These are phyloP conservation scores for Mallotus japonicus DNA, from an alignment of 441 rosid species.

Conservation along the genomic window DNA sequence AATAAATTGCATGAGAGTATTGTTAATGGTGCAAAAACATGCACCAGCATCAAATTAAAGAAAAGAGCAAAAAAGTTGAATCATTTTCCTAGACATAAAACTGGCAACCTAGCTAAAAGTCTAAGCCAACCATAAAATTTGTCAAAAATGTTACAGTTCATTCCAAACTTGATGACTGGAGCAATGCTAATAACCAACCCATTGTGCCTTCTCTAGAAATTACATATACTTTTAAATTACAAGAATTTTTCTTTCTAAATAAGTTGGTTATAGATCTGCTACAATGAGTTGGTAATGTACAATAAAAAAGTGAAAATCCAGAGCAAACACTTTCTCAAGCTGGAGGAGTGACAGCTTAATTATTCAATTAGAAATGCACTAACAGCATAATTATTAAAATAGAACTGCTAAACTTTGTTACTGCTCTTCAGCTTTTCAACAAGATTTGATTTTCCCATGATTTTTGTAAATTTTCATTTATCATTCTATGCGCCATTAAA, in stretches of 20 bases:
- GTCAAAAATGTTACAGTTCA: neutral
- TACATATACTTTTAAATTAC: neutral
- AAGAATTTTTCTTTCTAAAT: neutral
- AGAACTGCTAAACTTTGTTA: neutral
- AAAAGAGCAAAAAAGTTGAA: neutral
- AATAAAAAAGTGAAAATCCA: neutral
- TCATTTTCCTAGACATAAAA: conserved; percentile 6
- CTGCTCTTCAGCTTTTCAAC: neutral
- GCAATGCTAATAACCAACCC: neutral
- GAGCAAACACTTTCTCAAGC: neutral
- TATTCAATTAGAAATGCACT: neutral
- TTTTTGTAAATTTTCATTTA: neutral
- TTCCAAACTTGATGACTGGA: neutral
- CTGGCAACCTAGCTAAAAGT: conserved; percentile 3
- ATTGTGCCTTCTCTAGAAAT: neutral
- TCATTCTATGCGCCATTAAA: neutral
- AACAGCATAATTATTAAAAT: neutral
- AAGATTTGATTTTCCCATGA: neutral
- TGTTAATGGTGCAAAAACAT: neutral
- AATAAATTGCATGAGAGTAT: neutral
- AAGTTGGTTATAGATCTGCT: neutral
- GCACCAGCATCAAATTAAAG: neutral
- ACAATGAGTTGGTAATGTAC: neutral
- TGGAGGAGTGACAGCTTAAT: neutral
- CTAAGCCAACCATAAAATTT: neutral